Evolutionary conservation across 2,329 filamentous ascomycete genomes (phyloP), one percentile per base, ranked within the genome.

Genomic region (Aureobasidium sp.): DNA sequence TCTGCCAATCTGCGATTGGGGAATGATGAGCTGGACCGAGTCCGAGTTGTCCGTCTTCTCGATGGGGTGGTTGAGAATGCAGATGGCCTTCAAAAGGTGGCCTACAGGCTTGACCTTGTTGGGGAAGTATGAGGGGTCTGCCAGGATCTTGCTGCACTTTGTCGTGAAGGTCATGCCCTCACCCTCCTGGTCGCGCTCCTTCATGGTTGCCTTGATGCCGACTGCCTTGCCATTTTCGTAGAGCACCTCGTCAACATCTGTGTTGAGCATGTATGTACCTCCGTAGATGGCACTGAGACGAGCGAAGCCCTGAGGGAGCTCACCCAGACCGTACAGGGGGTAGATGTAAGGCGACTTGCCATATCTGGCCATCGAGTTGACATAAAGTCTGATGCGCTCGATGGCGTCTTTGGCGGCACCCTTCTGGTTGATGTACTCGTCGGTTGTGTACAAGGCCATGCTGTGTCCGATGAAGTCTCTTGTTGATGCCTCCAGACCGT

Each of bases 301-400:
- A 59, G 93, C 93, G 66, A 98, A 98, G 56, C 91, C 91, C 74
- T 98, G 93, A 30, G 93, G 94, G 54, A 98, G 85, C 76, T 98
- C 93, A 68, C 88, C 93, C 45, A 98, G 83, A 58, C 93, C 93
- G 75, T 98, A 98, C 27, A 97, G 84, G 44, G 93, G 94, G 79
- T 98, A 98, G 76, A 98, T 97, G 78, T 97, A 98, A 40, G 93
- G 94, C 11, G 90, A 97, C 75, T 96, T 97, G 73, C 93, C 93
- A 73, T 97, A 97, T 59, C 91, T 84, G 49, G 90, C 89, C 73
- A 98, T 95, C 25, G 90, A 96, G 80, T 95, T 95, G 63, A 91
- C 94, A 72, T 98, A 98, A 41, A 98, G 80, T 61, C 88, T 83
- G 70, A 98, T 96, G 63, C 91, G 89, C 72, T 91, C 83, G 63